These are phyloP conservation scores for Diutina pseudorugosa DNA, from an alignment of 1,139 yeast species.

Conservation along the genomic window DNA sequence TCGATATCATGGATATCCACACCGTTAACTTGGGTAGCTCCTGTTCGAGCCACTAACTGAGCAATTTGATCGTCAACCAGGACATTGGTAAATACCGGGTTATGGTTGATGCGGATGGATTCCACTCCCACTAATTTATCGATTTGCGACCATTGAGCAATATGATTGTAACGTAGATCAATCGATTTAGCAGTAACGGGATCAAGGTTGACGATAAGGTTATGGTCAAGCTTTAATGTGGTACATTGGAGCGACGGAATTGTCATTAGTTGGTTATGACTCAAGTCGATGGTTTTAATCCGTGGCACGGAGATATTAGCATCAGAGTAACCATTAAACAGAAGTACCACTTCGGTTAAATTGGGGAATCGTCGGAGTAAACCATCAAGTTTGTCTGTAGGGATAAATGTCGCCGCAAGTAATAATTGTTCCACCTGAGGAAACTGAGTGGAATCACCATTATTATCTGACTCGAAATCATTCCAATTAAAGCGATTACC, in stretches of 20 bases:
- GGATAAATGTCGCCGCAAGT: not conserved
- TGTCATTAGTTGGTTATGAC: not conserved
- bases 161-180: not conserved
- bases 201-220: not conserved
- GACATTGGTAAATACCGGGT: not conserved
- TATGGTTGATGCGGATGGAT: not conserved
- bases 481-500: conserved; percentile 41
- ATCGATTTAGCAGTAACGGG: not conserved
- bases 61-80: not conserved
- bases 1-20: not conserved
- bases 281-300: not conserved
- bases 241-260: not conserved
- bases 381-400: not conserved
- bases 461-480: no score
- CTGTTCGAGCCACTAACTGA: not conserved
- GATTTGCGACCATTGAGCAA: not conserved
- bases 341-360: not conserved
- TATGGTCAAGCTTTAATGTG: not conserved
- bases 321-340: not conserved
- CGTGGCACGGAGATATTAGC: not conserved
- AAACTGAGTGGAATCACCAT: no score
- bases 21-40: not conserved
- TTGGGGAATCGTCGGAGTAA: not conserved
- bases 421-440: not conserved
- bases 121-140: not conserved